Percentiles rank a stretch among this genome's conserved stretches.
phyloP scores from a whole-genome alignment of 257 asterid genomes.

The Forsythia suspensa region DNA sequence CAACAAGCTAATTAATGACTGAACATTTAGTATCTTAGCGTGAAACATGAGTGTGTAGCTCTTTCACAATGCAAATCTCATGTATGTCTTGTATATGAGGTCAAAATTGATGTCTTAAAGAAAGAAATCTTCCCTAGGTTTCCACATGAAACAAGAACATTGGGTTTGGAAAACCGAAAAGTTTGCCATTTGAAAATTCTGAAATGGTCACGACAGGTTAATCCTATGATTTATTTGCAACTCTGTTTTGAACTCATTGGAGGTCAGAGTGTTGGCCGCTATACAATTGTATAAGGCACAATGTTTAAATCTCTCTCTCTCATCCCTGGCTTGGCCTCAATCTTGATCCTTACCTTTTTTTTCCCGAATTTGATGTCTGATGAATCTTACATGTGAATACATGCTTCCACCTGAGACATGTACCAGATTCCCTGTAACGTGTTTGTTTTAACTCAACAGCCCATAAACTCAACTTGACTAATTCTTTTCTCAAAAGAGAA shows the following conservation, averaged over 20 bases:
- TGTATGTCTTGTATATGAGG: neutral
- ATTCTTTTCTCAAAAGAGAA: neutral
- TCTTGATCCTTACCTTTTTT: neutral
- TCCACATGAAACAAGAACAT: neutral
- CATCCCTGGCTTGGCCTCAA: neutral
- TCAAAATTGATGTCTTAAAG: neutral
- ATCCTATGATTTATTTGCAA: too few species aligned
- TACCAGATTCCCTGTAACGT: neutral
- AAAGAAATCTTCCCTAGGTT: neutral
- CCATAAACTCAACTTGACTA: neutral
- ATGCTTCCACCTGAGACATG: neutral
- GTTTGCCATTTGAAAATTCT: neutral
- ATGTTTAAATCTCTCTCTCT: neutral
- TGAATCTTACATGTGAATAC: neutral
- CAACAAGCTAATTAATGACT: neutral
- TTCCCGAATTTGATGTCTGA: neutral
- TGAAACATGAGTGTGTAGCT: neutral
- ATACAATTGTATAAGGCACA: neutral
- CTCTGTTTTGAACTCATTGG: neutral
- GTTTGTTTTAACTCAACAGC: neutral
- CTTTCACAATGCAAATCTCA: neutral
- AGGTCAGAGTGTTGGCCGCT: neutral
- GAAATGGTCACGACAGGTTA: neutral
- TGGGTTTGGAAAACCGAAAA: neutral
- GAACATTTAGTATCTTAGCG: neutral